Percentiles rank a stretch among this genome's conserved stretches.
phyloP scores from a whole-genome alignment of 495 filamentous ascomycete genomes.

The Neurospora sp. region DNA sequence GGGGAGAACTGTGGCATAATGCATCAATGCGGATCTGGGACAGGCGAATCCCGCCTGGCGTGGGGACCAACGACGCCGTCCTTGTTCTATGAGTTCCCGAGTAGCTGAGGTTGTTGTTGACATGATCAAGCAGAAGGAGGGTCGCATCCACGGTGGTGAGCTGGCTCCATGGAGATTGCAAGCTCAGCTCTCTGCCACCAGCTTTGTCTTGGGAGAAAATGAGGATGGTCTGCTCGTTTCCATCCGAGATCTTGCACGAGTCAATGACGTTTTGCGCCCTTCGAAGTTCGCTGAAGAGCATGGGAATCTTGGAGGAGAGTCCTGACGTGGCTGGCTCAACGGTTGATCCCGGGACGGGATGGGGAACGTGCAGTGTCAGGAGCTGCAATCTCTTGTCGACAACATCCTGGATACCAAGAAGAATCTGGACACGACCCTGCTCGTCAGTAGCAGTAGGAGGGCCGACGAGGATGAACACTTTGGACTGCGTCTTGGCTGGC shows the following conservation, averaged over 20 bases:
- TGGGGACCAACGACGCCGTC: background rate
- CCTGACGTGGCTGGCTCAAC: background rate
- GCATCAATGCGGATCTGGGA: conserved; percentile 28
- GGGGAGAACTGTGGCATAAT: conserved; percentile 34
- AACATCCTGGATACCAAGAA: conserved; percentile 59
- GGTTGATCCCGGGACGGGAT: conserved; percentile 4
- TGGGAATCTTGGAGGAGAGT: conserved; percentile 15
- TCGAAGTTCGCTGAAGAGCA: conserved; percentile 33
- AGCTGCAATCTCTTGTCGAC: conserved; percentile 58
- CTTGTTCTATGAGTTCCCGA: conserved; percentile 18
- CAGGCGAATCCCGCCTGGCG: conserved; percentile 9
- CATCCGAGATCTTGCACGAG: conserved; percentile 64
- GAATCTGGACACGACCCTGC: conserved; percentile 39
- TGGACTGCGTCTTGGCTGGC: conserved; percentile 39
- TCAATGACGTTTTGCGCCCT: conserved; percentile 57
- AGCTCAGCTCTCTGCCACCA: conserved; percentile 52
- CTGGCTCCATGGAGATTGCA: conserved; percentile 69
- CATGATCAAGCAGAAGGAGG: conserved; percentile 28
- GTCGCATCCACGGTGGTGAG: conserved; percentile 45
- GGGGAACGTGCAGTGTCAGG: conserved; percentile 47
- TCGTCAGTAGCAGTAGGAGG: conserved; percentile 44
- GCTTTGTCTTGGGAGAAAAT: conserved; percentile 56
- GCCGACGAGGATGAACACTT: conserved; percentile 55
- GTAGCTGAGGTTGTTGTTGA: conserved; percentile 30
- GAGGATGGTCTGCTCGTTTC: conserved; percentile 50